phyloP scores from a whole-genome alignment of 345 rosid genomes.

The Viola odorata region DNA sequence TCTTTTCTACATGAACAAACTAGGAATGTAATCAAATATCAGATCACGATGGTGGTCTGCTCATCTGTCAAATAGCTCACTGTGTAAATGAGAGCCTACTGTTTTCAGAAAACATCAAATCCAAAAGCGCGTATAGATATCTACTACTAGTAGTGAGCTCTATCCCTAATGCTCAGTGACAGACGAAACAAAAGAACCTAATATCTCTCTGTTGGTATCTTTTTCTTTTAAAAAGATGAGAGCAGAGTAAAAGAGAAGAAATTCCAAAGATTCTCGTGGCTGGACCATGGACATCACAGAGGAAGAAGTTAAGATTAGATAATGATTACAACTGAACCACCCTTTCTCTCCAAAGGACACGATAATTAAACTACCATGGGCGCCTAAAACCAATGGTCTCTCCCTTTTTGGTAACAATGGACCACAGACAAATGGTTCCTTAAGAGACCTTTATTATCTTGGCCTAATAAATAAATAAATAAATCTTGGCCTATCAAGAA shows the following conservation, averaged over 20 bases:
- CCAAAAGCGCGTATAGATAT: no score
- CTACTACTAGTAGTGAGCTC: no score
- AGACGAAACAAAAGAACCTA: background rate
- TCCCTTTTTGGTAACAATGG: background rate
- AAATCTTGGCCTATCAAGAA: background rate
- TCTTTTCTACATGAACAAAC: no score
- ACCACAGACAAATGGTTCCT: constrained; percentile 10
- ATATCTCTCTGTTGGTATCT: background rate
- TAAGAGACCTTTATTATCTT: background rate
- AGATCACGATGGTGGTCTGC: no score
- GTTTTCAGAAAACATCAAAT: no score
- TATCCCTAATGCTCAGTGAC: background rate
- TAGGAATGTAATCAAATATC: no score
- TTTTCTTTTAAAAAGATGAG: background rate
- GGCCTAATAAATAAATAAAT: background rate
- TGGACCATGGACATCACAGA: background rate
- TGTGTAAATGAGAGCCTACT: no score
- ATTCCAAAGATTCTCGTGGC: constrained; percentile 4
- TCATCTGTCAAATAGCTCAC: no score
- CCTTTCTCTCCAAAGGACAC: background rate
- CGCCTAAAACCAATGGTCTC: constrained; percentile 5
- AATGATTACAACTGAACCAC: constrained; percentile 1
- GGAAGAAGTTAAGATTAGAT: background rate
- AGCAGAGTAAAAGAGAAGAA: background rate
- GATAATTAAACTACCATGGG: background rate